phyloP scores from a whole-genome alignment of 768 basidiomycete species.

The Russula vinacea region DNA sequence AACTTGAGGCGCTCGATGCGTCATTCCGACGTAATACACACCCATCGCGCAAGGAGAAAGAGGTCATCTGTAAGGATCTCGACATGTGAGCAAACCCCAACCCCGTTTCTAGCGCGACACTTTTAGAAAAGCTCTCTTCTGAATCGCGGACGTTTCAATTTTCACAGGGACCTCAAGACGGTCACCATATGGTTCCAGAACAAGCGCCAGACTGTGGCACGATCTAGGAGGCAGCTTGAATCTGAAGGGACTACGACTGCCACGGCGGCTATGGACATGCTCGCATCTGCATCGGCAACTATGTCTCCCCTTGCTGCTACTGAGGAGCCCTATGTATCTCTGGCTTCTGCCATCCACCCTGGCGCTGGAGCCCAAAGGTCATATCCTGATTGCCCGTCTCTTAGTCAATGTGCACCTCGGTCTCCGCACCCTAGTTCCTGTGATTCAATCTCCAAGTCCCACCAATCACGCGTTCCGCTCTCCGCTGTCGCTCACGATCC shows the following conservation, averaged over 20 bases:
- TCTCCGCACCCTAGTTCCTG: not conserved
- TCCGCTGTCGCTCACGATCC: slow-evolving; percentile 9
- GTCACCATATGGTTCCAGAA: slow-evolving; percentile 82
- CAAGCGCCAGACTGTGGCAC: slow-evolving; percentile 54
- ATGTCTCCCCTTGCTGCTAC: slow-evolving; percentile 21
- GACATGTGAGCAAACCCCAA: slow-evolving; percentile 38
- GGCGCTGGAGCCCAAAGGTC: not conserved
- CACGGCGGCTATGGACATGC: slow-evolving; percentile 22
- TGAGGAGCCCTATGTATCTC: not conserved
- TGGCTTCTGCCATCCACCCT: not conserved
- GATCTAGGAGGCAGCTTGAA: slow-evolving; percentile 36
- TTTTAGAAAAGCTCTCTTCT: not conserved
- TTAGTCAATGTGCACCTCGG: not conserved
- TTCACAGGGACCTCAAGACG: slow-evolving; percentile 44
- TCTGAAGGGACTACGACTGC: slow-evolving; percentile 13
- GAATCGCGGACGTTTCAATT: not conserved
- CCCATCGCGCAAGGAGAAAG: slow-evolving; percentile 45
- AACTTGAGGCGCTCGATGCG: slow-evolving; percentile 38
- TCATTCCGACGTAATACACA: slow-evolving; percentile 41
- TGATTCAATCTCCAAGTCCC: not conserved
- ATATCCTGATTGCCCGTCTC: not conserved
- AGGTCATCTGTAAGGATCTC: slow-evolving; percentile 40
- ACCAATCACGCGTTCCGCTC: not conserved
- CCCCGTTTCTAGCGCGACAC: not conserved
- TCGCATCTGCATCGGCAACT: slow-evolving; percentile 26